phyloP scores from a whole-genome alignment of 352 stramenopile species.

The Peronospora belbahrii region DNA sequence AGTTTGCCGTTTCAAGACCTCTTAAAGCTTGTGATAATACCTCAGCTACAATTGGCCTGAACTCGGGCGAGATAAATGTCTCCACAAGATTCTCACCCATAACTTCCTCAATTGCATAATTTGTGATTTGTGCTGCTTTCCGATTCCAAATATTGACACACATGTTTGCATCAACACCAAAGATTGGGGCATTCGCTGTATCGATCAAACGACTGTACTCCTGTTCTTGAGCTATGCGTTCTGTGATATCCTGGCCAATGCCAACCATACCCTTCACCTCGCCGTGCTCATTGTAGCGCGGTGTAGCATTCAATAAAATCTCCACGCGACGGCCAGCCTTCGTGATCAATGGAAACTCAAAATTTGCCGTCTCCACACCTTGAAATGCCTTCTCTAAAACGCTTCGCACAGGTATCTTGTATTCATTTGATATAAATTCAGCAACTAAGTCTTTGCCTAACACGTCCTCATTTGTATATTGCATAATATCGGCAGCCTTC shows the following conservation, averaged over 20 bases:
- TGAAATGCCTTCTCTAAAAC: slow-evolving; percentile 36
- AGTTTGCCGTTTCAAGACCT: slow-evolving; percentile 80
- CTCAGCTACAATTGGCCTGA: slow-evolving; percentile 59
- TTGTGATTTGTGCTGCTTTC: slow-evolving; percentile 84
- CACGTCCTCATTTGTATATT: slow-evolving; percentile 78
- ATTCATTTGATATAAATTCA: slow-evolving; percentile 59
- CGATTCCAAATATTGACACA: slow-evolving; percentile 87
- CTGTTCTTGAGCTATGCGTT: slow-evolving; percentile 51
- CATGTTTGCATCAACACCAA: slow-evolving; percentile 53
- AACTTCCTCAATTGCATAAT: slow-evolving; percentile 80
- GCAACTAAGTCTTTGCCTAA: slow-evolving; percentile 68
- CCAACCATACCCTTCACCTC: slow-evolving; percentile 69
- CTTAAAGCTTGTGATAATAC: slow-evolving; percentile 66
- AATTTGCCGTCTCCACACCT: slow-evolving; percentile 44
- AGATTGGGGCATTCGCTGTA: slow-evolving; percentile 63
- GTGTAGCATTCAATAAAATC: slow-evolving; percentile 50
- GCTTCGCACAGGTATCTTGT: slow-evolving; percentile 23
- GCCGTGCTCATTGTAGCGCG: slow-evolving; percentile 52
- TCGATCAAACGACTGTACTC: slow-evolving; percentile 82
- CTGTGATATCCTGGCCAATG: slow-evolving; percentile 68
- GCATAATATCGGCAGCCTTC: slow-evolving; percentile 75
- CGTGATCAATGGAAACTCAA: slow-evolving; percentile 57
- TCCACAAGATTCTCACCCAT: slow-evolving; percentile 80
- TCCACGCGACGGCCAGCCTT: slow-evolving; percentile 44
- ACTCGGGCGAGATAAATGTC: slow-evolving; percentile 83